A percentile compares a stretch with the other conserved stretches of the same genome.
Conservation (phyloP, 768 basidiomycete genomes). For the Mycena haematopus region DNA sequence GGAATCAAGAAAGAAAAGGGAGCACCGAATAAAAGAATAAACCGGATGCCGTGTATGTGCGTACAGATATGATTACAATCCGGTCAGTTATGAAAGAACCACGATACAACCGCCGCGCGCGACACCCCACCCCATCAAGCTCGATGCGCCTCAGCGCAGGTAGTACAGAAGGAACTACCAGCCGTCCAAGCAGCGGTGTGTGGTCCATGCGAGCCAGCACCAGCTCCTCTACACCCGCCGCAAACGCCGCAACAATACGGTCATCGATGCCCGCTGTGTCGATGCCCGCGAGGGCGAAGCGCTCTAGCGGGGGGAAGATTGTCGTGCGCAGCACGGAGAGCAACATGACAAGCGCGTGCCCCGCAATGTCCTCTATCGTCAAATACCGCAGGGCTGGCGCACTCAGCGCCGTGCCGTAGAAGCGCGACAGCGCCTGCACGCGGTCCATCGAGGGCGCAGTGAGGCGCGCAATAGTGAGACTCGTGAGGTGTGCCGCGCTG, state of each 20-base stretch:
- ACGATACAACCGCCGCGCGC: not conserved
- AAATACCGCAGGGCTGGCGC: slow-evolving; percentile 8
- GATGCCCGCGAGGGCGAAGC: slow-evolving; percentile 13
- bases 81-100: not conserved
- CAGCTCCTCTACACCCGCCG: slow-evolving; percentile 9
- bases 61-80: not conserved
- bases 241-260: slow-evolving; percentile 2
- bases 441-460: slow-evolving; percentile 24
- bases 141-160: slow-evolving; percentile 11
- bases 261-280: slow-evolving; percentile 24
- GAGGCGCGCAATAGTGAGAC: slow-evolving; percentile 19
- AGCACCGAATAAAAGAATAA: no score
- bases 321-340: slow-evolving; percentile 17
- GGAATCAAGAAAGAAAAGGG: no score
- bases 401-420: slow-evolving; percentile 22
- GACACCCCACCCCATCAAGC: slow-evolving; percentile 16
- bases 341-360: slow-evolving; percentile 26
- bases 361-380: slow-evolving; percentile 20
- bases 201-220: slow-evolving; percentile 10
- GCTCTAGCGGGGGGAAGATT: slow-evolving; percentile 9
- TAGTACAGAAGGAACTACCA: not conserved
- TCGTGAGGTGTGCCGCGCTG: slow-evolving; percentile 18
- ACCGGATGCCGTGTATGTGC: no score
- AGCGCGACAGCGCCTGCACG: slow-evolving; percentile 27
- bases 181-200: not conserved